Evolutionary conservation across 169 alveolate genomes (phyloP), one percentile per base, ranked within the genome.

Genomic region (Miamiensis avidus): DNA sequence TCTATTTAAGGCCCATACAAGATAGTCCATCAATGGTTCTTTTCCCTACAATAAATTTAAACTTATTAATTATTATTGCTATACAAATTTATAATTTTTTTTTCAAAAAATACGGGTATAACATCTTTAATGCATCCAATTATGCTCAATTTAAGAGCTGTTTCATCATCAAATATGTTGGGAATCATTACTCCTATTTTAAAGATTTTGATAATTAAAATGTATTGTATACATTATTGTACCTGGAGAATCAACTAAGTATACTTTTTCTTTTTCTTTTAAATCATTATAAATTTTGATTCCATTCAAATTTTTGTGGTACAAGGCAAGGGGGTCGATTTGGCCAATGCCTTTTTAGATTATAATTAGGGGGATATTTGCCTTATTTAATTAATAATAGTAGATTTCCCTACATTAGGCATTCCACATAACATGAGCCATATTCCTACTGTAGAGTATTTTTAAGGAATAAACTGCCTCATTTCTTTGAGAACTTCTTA

Each of bases 371-470:
- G 94, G 0, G 96, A 93, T 31, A 85, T 84, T 65, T 85, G 74
- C 82, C 97, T 86, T 27, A 96, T 82, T 28, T 94, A 77, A 83
- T 96, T 96, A 25, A 96, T 90, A 49, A 96, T 82, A 1, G 98
- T 94, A 20, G 98, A 95, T 83, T 96, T 96, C 0, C 98, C 98
- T 27, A 95, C 97, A 86, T 96, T 96, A 0, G 98, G 98, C 75
- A 95, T 89, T n/a, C 98, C 98, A 32, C 96, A 95, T 32, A 95
- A 89, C 93, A 95, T 88, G 78, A 92, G 29, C 96, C 97, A 94
- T 33, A 87, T 89, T 28, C 98, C 98, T 11, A 96, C 93, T 29
- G 97, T 94, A 81, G 85, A 82, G 88, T 94, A 96, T 72, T 92
- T 86, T 0, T 96, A 91, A 11, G 91, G 86, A 20, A 88, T 76